Conservation (phyloP, 2,329 filamentous ascomycete genomes). For the Emmonsiellopsis sp. region DNA sequence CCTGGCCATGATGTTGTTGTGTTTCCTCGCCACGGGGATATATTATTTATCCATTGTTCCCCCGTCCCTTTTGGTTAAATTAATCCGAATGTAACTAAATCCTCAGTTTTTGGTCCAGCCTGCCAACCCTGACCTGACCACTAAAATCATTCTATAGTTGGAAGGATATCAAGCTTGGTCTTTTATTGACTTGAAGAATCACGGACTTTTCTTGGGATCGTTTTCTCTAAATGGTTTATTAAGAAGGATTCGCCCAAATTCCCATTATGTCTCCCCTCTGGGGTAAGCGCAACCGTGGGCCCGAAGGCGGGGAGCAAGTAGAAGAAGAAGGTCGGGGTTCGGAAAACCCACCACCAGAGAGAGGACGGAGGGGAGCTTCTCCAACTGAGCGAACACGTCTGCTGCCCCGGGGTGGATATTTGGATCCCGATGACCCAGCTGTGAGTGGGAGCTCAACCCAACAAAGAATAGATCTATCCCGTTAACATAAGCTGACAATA, state of each 20-base stretch:
- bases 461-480: background rate
- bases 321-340: background rate
- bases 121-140: too few relatives aligned
- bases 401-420: conserved; percentile 57
- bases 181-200: too few relatives aligned
- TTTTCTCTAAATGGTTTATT: background rate
- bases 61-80: too few relatives aligned
- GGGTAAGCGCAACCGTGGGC: conserved; percentile 8
- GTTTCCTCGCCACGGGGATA: background rate
- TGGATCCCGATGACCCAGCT: conserved; percentile 72
- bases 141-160: too few relatives aligned
- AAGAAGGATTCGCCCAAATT: conserved; percentile 2
- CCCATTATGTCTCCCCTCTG: conserved; percentile 19
- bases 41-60: background rate
- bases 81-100: too few relatives aligned
- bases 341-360: background rate
- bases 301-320: background rate
- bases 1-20: too few relatives aligned
- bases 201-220: too few relatives aligned
- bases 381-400: conserved; percentile 56
- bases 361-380: conserved; percentile 6
- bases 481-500: too few relatives aligned
- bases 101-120: too few relatives aligned
- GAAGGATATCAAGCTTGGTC: too few relatives aligned
- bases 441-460: conserved; percentile 41